phyloP scores from a whole-genome alignment of 495 filamentous ascomycete species.

The Tuber brumale region DNA sequence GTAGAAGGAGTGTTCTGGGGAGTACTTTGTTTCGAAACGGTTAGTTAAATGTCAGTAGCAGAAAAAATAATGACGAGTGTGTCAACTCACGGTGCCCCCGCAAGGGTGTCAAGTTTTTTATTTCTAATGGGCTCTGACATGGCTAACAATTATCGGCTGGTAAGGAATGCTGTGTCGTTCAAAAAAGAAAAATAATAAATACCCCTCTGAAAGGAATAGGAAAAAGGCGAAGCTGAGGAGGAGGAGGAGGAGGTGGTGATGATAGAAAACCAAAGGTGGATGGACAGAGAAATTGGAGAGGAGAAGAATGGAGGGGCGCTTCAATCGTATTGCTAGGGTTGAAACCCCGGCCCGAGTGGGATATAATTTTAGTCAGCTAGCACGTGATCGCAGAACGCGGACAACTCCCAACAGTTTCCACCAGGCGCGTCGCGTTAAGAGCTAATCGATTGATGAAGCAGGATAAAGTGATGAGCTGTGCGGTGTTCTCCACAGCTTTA shows the following conservation, averaged over 20 bases:
- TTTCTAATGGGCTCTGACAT: slow-evolving; percentile 92
- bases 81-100: slow-evolving; percentile 70
- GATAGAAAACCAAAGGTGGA: slow-evolving; percentile 29
- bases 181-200: slow-evolving; percentile 24
- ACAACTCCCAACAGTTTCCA: slow-evolving; percentile 27
- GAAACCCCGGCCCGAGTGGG: slow-evolving; percentile 25
- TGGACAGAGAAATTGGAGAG: slow-evolving; percentile 37
- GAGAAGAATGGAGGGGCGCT: slow-evolving; percentile 35
- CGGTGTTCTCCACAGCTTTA: background rate
- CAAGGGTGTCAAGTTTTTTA: slow-evolving; percentile 69
- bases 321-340: slow-evolving; percentile 24
- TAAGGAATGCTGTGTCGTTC: slow-evolving; percentile 23
- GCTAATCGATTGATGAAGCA: background rate
- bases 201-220: slow-evolving; percentile 21
- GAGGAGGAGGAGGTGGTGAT: slow-evolving; percentile 28
- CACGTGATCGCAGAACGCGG: slow-evolving; percentile 21
- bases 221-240: slow-evolving; percentile 17
- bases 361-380: slow-evolving; percentile 26
- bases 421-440: slow-evolving; percentile 18
- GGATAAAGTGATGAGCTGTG: background rate
- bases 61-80: slow-evolving; percentile 14
- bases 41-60: slow-evolving; percentile 38
- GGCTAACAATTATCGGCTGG: slow-evolving; percentile 39
- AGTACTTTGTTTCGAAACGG: slow-evolving; percentile 50
- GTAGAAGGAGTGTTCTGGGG: slow-evolving; percentile 93